phyloP scores from a whole-genome alignment of 257 asterid genomes.

The Gentiana dahurica region DNA sequence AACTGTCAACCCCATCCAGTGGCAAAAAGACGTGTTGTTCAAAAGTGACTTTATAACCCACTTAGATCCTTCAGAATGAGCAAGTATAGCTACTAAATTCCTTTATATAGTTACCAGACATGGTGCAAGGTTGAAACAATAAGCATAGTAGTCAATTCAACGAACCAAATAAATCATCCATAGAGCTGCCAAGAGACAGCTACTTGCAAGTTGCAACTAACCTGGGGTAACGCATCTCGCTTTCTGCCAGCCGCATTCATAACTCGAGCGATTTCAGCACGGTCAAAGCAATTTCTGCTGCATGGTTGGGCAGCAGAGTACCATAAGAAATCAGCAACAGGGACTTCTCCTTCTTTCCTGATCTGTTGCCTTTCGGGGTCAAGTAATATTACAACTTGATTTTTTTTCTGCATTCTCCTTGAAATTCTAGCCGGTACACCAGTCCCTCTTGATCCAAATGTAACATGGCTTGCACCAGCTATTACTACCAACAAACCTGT shows the following conservation, averaged over 20 bases:
- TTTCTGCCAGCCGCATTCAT: slow-evolving; percentile 96
- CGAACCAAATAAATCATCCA: no score
- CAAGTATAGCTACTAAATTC: no score
- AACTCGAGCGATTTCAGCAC: slow-evolving; percentile 96
- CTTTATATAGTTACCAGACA: no score
- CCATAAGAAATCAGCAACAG: slow-evolving; percentile 96
- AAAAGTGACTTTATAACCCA: no score
- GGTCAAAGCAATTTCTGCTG: slow-evolving; percentile 90
- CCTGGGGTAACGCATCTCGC: slow-evolving; percentile 97
- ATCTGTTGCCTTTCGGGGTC: slow-evolving; percentile 80
- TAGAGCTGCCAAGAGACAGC: no score
- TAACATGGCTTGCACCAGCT: slow-evolving; percentile 79
- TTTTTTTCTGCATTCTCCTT: slow-evolving; percentile 62
- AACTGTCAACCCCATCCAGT: no score
- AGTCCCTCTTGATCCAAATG: slow-evolving; percentile 80
- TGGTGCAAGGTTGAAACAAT: no score
- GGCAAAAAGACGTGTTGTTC: no score
- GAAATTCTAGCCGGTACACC: slow-evolving; percentile 88
- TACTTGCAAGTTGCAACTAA: slow-evolving; percentile 16
- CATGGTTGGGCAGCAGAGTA: slow-evolving; percentile 92
- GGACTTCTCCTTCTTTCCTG: slow-evolving; percentile 86
- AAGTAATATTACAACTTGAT: slow-evolving; percentile 64
- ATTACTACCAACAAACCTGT: slow-evolving; percentile 73
- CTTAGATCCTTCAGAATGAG: no score
- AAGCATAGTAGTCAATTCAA: no score